Conservation (phyloP, 2,329 filamentous ascomycete species). For the Paraphoma sp. region DNA sequence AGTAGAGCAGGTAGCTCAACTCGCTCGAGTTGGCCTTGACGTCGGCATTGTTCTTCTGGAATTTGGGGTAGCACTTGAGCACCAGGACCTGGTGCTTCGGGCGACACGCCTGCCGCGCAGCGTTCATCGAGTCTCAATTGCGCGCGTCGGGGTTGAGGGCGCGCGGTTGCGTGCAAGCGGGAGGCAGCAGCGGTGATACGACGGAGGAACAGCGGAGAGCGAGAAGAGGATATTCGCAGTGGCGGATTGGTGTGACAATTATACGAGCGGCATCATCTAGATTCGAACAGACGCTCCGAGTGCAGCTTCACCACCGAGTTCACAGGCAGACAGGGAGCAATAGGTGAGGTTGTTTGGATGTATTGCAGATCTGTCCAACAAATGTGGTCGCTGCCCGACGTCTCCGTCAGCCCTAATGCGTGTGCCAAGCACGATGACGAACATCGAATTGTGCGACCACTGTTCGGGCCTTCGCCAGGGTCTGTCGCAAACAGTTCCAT, state of each 20-base stretch:
- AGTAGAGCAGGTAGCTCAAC: conserved; percentile 95
- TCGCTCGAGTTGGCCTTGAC: conserved; percentile 97
- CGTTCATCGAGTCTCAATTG: conserved; percentile 54
- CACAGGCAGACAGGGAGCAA: not conserved
- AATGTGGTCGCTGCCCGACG: conserved; percentile 19
- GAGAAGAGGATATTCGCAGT: conserved; percentile 2
- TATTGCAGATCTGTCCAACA: conserved; percentile 14
- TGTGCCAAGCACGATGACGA: conserved; percentile 7
- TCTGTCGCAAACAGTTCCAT: not conserved
- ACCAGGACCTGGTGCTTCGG: conserved; percentile 97
- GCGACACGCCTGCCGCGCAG: conserved; percentile 69
- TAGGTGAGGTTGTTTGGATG: not conserved
- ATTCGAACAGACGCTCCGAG: conserved; percentile 2
- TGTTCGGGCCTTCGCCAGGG: not conserved
- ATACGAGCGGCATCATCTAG: conserved; percentile 11
- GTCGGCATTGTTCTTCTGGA: conserved; percentile 83
- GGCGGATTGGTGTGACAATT: conserved; percentile 7
- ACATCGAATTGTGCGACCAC: conserved; percentile 1
- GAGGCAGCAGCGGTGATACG: not conserved
- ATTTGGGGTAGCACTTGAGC: conserved; percentile 94
- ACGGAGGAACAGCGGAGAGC: not conserved
- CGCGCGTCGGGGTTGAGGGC: not conserved
- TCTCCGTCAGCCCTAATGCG: conserved; percentile 11
- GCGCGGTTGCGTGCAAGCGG: not conserved
- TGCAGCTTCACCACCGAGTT: not conserved